Evolutionary conservation across 164 flowering plant genomes (phyloP).

Genomic region (Umbellularia californica): DNA sequence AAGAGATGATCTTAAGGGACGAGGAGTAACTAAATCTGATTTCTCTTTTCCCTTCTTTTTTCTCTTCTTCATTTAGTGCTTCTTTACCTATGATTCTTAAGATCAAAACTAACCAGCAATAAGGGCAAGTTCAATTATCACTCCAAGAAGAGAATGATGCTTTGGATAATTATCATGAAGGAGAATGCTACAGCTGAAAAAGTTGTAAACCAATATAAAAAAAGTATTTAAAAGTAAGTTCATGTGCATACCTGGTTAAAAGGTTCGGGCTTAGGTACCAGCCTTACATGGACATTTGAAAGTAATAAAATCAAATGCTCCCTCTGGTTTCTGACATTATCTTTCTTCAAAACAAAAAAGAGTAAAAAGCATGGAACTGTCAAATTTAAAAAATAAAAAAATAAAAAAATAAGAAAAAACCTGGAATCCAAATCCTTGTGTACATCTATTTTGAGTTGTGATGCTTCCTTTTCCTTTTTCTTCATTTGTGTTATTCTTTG

Average conservation of each 20-base stretch:
- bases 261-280: conserved; percentile 89
- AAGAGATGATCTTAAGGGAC: too few species aligned
- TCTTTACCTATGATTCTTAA: too few species aligned
- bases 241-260: conserved; percentile 52
- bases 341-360: conserved; percentile 53
- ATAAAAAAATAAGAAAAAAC: too few species aligned
- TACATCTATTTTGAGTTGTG: background rate
- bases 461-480: background rate
- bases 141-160: background rate
- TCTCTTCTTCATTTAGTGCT: too few species aligned
- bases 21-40: too few species aligned
- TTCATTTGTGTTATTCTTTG: too few species aligned
- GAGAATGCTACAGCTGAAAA: background rate
- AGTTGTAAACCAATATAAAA: background rate
- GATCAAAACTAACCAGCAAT: too few species aligned
- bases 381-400: too few species aligned
- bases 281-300: conserved; percentile 80
- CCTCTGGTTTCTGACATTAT: conserved; percentile 95
- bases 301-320: conserved; percentile 87
- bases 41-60: too few species aligned
- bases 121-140: background rate
- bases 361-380: conserved; percentile 7
- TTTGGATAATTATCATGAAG: background rate
- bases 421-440: background rate
- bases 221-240: background rate